Percentiles rank a stretch among this genome's conserved stretches.
Evolutionary conservation across 352 stramenopile genomes (phyloP).

Genomic region (Pythium inflatum): DNA sequence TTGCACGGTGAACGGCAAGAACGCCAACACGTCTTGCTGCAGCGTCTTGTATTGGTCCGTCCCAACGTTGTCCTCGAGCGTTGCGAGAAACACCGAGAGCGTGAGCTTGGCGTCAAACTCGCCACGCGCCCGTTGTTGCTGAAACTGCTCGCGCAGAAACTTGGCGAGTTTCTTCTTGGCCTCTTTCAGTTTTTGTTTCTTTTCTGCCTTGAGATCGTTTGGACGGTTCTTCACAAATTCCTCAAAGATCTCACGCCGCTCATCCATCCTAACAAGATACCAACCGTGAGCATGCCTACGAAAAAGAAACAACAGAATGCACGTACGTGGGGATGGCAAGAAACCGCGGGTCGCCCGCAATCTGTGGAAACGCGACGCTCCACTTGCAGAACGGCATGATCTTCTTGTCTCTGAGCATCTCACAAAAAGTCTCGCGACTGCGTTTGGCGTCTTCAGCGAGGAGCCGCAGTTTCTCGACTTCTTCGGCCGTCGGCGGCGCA

Average conservation of each 20-base stretch:
- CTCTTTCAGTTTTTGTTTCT: slow-evolving; percentile 74
- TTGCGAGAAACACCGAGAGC: slow-evolving; percentile 59
- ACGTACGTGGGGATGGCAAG: slow-evolving; percentile 58
- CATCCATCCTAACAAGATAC: slow-evolving; percentile 60
- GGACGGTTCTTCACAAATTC: slow-evolving; percentile 76
- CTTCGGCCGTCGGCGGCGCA: slow-evolving; percentile 35
- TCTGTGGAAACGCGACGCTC: slow-evolving; percentile 77
- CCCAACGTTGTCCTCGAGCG: slow-evolving; percentile 38
- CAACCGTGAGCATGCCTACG: too few species aligned
- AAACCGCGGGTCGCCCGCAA: slow-evolving; percentile 74
- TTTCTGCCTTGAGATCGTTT: slow-evolving; percentile 76
- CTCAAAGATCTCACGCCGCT: slow-evolving; percentile 78
- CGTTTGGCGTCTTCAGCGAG: slow-evolving; percentile 49
- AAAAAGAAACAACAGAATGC: background rate
- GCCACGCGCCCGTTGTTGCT: slow-evolving; percentile 32
- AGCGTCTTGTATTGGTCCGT: slow-evolving; percentile 9
- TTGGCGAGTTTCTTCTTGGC: slow-evolving; percentile 58
- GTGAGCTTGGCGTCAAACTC: slow-evolving; percentile 54
- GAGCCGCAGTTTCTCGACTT: slow-evolving; percentile 37
- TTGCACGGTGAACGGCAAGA: slow-evolving; percentile 36
- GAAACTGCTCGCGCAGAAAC: slow-evolving; percentile 53
- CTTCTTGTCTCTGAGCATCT: slow-evolving; percentile 82
- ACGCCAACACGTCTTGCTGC: slow-evolving; percentile 21
- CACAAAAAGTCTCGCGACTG: slow-evolving; percentile 56
- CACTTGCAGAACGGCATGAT: slow-evolving; percentile 87